phyloP scores from a whole-genome alignment of 495 filamentous ascomycete genomes.

The Aspergillus affinis region DNA sequence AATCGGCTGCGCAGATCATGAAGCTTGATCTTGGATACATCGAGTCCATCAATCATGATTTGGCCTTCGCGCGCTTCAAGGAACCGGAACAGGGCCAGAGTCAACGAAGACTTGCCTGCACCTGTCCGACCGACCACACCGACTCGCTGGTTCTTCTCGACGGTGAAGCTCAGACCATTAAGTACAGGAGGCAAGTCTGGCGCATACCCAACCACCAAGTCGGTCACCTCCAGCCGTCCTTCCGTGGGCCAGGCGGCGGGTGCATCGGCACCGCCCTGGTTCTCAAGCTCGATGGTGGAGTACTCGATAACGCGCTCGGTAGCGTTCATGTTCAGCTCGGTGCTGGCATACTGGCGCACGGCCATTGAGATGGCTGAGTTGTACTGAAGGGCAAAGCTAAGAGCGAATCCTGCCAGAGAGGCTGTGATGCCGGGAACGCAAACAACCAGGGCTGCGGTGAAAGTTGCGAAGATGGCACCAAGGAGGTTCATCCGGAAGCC shows the following conservation, averaged over 20 bases:
- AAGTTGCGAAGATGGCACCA: conserved; percentile 65
- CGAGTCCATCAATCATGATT: too few species aligned
- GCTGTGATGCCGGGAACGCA: conserved; percentile 64
- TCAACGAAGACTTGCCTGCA: too few species aligned
- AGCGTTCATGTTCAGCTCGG: conserved; percentile 82
- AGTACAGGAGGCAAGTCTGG: too few species aligned
- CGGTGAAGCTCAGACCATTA: too few species aligned
- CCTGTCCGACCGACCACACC: too few species aligned
- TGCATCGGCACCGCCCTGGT: conserved; percentile 52
- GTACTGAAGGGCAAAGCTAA: conserved; percentile 58
- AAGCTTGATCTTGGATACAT: too few species aligned
- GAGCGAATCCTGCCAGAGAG: conserved; percentile 76
- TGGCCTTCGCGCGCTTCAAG: conserved; percentile 10
- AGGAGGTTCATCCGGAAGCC: conserved; percentile 67
- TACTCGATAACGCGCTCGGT: conserved; percentile 83
- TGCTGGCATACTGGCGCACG: conserved; percentile 49
- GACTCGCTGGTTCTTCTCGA: too few species aligned
- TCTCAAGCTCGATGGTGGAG: conserved; percentile 67
- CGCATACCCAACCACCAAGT: conserved; percentile 39
- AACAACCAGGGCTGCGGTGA: conserved; percentile 67
- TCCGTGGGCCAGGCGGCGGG: conserved; percentile 80
- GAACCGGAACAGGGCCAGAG: too few species aligned
- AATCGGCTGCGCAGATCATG: too few species aligned
- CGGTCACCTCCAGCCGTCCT: conserved; percentile 69
- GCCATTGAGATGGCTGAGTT: conserved; percentile 47